Evolutionary conservation across 805 yeast genomes (phyloP), one percentile per base, ranked within the genome.

Genomic region (Saccharomycopsis malanga): DNA sequence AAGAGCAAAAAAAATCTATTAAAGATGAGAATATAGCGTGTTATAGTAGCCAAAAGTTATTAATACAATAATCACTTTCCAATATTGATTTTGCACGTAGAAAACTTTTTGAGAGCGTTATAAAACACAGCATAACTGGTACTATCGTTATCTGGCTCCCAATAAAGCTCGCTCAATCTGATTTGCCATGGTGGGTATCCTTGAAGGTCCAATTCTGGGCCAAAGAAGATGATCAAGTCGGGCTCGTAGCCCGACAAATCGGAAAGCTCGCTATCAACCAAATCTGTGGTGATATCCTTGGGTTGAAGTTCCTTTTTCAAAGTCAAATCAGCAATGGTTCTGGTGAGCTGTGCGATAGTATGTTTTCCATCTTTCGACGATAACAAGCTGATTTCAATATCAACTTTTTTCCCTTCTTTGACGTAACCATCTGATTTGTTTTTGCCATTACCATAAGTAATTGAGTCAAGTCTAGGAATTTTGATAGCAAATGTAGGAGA

Each of bases 171-270:
- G 4, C 88, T 77, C 45, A 94, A 73, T 53, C 98, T 76, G 30
- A 87, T 77, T 60, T 91, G 98, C 98, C 98, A 93, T 24, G 98
- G 98, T 18, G 98, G 98, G 63, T 81, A 93, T 15, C 95, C 97
- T 64, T 88, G 95, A 42, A 93, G 72, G 61, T 88, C 95, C 53
- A 93, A 70, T 10, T 73, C 71, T n/a, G 97, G 95, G 18, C 87
- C 87, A 62, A 91, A 93, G 45, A 85, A 67, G 25, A 93, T 70
- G 41, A 93, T 69, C 53, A 93, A 72, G 61, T 93, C 98, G 0
- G 98, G 98, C 61, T 93, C 98, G n/a, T 72, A 73, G 1, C 96
- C 93, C 14, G 88, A 93, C 45, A 87, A 69, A 56, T 79, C 86
- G 34, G 70, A 70, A 52, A 83, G 69, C 59, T 84, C 88, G 51